Evolutionary conservation across 2,329 filamentous ascomycete species (phyloP).

Genomic region (Apiospora malaysiana): DNA sequence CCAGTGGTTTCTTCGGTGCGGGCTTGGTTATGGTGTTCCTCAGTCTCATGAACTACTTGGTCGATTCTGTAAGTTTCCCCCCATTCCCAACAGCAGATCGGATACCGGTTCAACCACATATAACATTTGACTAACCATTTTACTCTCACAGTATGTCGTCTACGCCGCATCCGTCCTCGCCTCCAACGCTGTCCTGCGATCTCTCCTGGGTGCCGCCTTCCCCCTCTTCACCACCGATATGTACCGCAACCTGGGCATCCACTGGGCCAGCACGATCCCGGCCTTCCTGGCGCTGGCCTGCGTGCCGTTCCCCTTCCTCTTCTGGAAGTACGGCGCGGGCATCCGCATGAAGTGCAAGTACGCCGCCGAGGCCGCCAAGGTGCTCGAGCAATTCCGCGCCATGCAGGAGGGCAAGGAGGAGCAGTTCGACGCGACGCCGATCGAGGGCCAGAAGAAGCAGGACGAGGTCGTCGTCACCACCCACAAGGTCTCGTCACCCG

Average conservation of each 20-base stretch:
- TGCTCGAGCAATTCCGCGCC: slow-evolving; percentile 36
- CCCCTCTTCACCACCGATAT: slow-evolving; percentile 68
- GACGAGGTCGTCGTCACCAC: neutral
- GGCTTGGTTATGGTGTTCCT: slow-evolving; percentile 62
- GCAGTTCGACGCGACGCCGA: neutral
- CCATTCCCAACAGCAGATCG: slow-evolving; percentile 24
- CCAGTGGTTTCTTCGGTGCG: slow-evolving; percentile 44
- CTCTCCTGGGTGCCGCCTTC: slow-evolving; percentile 74
- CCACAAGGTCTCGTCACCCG: neutral
- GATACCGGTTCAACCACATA: neutral
- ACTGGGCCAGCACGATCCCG: slow-evolving; percentile 63
- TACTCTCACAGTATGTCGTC: slow-evolving; percentile 60
- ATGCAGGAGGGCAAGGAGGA: slow-evolving; percentile 14
- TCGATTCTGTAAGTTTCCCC: slow-evolving; percentile 52
- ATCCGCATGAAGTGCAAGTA: slow-evolving; percentile 75
- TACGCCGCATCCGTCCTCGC: slow-evolving; percentile 78
- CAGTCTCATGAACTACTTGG: slow-evolving; percentile 61
- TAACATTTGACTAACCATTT: neutral
- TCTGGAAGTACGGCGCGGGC: slow-evolving; percentile 71
- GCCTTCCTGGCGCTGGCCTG: slow-evolving; percentile 62
- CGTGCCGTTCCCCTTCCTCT: slow-evolving; percentile 68
- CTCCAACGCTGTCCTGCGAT: slow-evolving; percentile 74
- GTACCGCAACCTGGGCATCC: slow-evolving; percentile 53
- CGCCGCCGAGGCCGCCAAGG: slow-evolving; percentile 68
- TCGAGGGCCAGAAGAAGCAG: neutral